Conservation (phyloP, 2,329 filamentous ascomycete species). For the Pezicula carpinea region DNA sequence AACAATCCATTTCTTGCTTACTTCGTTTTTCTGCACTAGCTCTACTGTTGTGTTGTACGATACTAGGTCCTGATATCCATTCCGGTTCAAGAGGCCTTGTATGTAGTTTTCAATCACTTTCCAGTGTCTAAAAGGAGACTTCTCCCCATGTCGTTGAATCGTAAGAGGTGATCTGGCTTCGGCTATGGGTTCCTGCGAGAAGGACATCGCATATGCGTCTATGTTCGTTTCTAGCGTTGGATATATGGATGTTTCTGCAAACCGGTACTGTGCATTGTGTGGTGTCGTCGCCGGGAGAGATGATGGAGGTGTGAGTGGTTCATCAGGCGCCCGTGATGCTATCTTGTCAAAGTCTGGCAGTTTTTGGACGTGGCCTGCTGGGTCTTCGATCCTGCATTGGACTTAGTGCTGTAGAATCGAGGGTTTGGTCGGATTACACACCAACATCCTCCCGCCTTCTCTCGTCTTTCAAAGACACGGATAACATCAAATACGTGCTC, state of each 20-base stretch:
- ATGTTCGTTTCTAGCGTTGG: slow-evolving; percentile 64
- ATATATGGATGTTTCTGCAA: slow-evolving; percentile 55
- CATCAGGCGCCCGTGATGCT: slow-evolving; percentile 45
- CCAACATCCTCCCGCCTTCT: slow-evolving; percentile 58
- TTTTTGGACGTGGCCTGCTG: slow-evolving; percentile 31
- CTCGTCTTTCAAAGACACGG: slow-evolving; percentile 57
- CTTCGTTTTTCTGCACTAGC: slow-evolving; percentile 43
- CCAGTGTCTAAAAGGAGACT: slow-evolving; percentile 60
- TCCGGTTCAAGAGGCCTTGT: slow-evolving; percentile 43
- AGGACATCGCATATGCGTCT: slow-evolving; percentile 54
- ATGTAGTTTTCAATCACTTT: slow-evolving; percentile 52
- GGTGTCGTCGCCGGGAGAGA: slow-evolving; percentile 42
- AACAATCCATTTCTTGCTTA: slow-evolving; percentile 44
- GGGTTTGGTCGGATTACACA: slow-evolving; percentile 28
- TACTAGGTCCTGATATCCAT: slow-evolving; percentile 48
- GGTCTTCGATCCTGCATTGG: slow-evolving; percentile 35
- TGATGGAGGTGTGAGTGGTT: slow-evolving; percentile 41
- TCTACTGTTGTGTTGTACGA: slow-evolving; percentile 59
- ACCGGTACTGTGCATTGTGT: slow-evolving; percentile 40
- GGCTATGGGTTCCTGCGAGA: slow-evolving; percentile 51
- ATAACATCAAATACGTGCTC: slow-evolving; percentile 55
- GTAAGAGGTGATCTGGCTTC: slow-evolving; percentile 35
- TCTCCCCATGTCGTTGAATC: slow-evolving; percentile 44
- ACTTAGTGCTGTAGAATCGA: neutral
- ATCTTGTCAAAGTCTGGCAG: slow-evolving; percentile 42